Conservation (phyloP, 805 yeast species). For the Cyberlindnera japonica region DNA sequence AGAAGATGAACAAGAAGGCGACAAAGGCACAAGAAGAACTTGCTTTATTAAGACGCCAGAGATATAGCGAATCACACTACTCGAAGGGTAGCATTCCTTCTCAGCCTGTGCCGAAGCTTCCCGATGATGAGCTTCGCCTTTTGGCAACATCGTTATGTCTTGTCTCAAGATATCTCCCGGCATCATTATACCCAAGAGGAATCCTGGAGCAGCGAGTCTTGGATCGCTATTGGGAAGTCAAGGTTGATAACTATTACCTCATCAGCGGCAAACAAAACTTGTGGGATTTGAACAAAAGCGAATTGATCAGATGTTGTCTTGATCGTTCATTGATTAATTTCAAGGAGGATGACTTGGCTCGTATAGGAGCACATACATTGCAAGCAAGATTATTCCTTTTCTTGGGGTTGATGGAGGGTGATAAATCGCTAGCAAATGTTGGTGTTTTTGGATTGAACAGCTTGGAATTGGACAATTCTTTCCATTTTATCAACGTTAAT, state of each 20-base stretch:
- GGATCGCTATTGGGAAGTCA: slow-evolving; percentile 39
- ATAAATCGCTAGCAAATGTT: slow-evolving; percentile 25
- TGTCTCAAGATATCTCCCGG: slow-evolving; percentile 39
- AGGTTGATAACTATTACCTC: slow-evolving; percentile 49
- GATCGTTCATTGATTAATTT: slow-evolving; percentile 52
- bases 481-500: slow-evolving; percentile 11
- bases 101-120: slow-evolving; percentile 47
- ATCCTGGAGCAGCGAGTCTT: slow-evolving; percentile 36
- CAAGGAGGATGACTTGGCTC: slow-evolving; percentile 29
- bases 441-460: slow-evolving; percentile 34
- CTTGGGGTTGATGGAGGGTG: slow-evolving; percentile 37
- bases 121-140: slow-evolving; percentile 34
- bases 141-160: slow-evolving; percentile 37
- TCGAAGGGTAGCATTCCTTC: slow-evolving; percentile 30
- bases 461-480: slow-evolving; percentile 7
- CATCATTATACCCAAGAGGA: slow-evolving; percentile 35
- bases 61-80: slow-evolving; percentile 10
- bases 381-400: slow-evolving; percentile 39
- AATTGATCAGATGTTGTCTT: slow-evolving; percentile 49
- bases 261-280: slow-evolving; percentile 32
- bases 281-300: slow-evolving; percentile 45
- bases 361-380: slow-evolving; percentile 32
- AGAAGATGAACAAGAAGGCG: slow-evolving; percentile 32
- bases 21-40: slow-evolving; percentile 18
- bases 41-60: slow-evolving; percentile 13